Evolutionary conservation across 192 early-diverging fungal species (phyloP), one percentile per base, ranked within the genome.

Genomic region (Pilaira anomala): DNA sequence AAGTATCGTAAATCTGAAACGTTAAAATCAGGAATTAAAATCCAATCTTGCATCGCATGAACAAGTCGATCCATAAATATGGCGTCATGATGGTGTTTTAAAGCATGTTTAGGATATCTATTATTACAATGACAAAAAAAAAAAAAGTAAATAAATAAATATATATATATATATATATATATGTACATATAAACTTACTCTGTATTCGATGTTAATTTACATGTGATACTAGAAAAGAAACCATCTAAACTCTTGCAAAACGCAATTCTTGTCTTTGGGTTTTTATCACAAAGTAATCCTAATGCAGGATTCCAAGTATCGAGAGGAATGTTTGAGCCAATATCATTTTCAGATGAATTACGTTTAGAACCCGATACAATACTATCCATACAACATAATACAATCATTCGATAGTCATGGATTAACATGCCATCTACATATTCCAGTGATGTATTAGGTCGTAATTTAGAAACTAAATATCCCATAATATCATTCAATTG

Each of bases 401-500:
- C 50, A 14, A 71, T 65, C 30, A 51, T 18, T 42, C 80, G 74
- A 33, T 75, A 76, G 25, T 71, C 61, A 9, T 62, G 11, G 13
- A 74, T 57, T 4, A 76, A 61, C 8, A 78, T 61, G 5, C 67
- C 76, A 18, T 82, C 78, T 12, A 78, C 62, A 13, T 59, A 39
- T 12, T 69, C 49, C 1, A 74, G 44, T 5, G 72, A 53, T 0
- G 72, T 74, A 36, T 48, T 57, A 26, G 61, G 18, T 56, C 65
- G 14, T 30, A 84, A 62, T 48, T 78, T 77, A 59, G 74, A 66
- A 19, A 76, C 53, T 26, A 84, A 69, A 60, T 80, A 76, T 16
- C 76, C 73, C 25, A 80, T 77, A 16, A 84, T 84, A 44, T 84
- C 80, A 24, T 76, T 74, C 3, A 82, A 50, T 63, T 84, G 82